These are phyloP conservation scores for Aspergillus puulaauensis DNA, from an alignment of 2,329 filamentous ascomycete genomes.

Conservation along the genomic window DNA sequence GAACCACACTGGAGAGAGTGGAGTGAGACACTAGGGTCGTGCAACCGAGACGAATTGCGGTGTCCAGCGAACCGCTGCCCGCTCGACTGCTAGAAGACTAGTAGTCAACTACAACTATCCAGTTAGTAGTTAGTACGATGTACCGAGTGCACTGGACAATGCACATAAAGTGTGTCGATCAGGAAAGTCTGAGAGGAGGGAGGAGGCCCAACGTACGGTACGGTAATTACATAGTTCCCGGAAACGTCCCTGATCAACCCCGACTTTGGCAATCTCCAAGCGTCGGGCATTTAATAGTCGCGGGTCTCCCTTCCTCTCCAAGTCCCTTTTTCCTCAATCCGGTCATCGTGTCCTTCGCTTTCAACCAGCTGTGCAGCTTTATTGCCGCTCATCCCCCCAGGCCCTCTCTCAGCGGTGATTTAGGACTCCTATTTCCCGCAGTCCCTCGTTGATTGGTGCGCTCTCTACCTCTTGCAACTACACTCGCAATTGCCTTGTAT, in stretches of 20 bases:
- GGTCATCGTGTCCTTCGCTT: conserved; percentile 10
- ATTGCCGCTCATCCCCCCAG: conserved; percentile 2
- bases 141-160: too few species aligned
- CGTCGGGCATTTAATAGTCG: not conserved
- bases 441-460: conserved; percentile 18
- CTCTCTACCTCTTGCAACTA: not conserved
- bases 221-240: not conserved
- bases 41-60: too few species aligned
- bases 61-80: too few species aligned
- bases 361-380: conserved; percentile 3
- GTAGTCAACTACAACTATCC: too few species aligned
- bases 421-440: conserved; percentile 9
- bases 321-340: conserved; percentile 2
- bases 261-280: not conserved
- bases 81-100: too few species aligned
- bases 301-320: conserved; percentile 4
- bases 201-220: not conserved
- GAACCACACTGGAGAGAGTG: not conserved
- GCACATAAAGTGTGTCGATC: too few species aligned
- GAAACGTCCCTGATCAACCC: not conserved
- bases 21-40: too few species aligned
- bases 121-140: too few species aligned
- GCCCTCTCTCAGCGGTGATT: conserved; percentile 9
- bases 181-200: too few species aligned
- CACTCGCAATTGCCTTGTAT: conserved; percentile 1